A percentile compares a stretch with the other conserved stretches of the same genome.
phyloP scores from a whole-genome alignment of 1,139 yeast species.

The Pichia sp. region DNA sequence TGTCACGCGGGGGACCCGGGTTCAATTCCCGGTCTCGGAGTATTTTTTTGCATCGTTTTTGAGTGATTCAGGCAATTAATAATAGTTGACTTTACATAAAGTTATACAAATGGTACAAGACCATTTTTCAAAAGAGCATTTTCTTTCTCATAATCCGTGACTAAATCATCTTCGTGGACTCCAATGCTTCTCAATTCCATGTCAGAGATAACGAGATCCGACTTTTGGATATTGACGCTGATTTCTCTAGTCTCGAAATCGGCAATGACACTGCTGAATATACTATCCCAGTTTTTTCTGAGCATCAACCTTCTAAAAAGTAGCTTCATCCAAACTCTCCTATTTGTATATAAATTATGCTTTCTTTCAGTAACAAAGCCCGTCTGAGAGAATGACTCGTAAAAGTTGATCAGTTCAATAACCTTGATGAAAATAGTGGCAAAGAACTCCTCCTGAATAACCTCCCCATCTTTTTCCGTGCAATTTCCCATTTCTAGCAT shows the following conservation, averaged over 20 bases:
- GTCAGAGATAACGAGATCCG: not conserved
- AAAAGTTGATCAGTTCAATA: not conserved
- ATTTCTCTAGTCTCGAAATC: not conserved
- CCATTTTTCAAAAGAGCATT: constrained; percentile 1
- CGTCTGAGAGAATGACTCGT: no score
- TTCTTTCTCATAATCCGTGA: constrained; percentile 1
- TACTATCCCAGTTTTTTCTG: not conserved
- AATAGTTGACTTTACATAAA: not conserved
- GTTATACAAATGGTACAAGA: not conserved
- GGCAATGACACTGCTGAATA: not conserved
- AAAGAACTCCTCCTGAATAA: not conserved
- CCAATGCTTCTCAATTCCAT: not conserved
- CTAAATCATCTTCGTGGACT: not conserved
- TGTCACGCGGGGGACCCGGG: constrained; percentile 17
- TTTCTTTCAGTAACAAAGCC: not conserved
- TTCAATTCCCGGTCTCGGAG: constrained; percentile 16
- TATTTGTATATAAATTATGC: not conserved
- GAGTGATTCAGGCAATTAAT: not conserved
- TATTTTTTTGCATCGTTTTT: not conserved
- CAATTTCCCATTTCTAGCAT: not conserved
- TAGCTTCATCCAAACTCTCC: constrained; percentile 3
- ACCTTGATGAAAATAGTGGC: not conserved
- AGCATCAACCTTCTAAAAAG: constrained; percentile 3
- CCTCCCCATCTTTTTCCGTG: not conserved
- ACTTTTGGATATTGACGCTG: not conserved